These are phyloP conservation scores for Lithohypha guttulata DNA, from an alignment of 2,329 filamentous ascomycete species.

Conservation along the genomic window DNA sequence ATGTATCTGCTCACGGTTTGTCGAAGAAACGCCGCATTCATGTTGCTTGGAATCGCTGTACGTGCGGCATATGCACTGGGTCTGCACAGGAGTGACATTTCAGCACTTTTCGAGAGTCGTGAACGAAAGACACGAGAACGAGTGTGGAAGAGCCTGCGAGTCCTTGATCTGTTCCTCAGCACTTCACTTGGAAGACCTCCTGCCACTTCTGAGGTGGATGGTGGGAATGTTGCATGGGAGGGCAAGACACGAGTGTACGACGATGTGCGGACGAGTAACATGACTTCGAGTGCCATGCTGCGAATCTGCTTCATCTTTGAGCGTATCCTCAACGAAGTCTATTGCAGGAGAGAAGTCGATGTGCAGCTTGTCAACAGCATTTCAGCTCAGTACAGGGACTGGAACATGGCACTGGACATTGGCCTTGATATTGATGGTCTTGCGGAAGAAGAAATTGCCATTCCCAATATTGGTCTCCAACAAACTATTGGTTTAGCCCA, in stretches of 20 bases:
- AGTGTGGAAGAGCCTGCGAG: conserved; percentile 43
- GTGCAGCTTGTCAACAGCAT: conserved; percentile 32
- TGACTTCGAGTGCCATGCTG: conserved; percentile 37
- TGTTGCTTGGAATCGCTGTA: conserved; percentile 43
- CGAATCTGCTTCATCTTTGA: conserved; percentile 34
- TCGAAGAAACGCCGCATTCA: conserved; percentile 42
- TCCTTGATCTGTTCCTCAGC: conserved; percentile 43
- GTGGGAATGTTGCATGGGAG: conserved; percentile 21
- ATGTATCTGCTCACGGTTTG: conserved; percentile 43
- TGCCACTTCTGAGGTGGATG: conserved; percentile 42
- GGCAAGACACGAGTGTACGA: conserved; percentile 25
- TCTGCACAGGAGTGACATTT: conserved; percentile 42
- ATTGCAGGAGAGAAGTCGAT: conserved; percentile 34
- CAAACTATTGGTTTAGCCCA: conserved; percentile 38
- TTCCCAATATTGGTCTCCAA: conserved; percentile 23
- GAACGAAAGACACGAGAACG: conserved; percentile 36
- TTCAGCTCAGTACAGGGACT: conserved; percentile 33
- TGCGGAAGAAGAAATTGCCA: conserved; percentile 26
- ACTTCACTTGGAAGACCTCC: conserved; percentile 42
- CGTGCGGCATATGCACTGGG: conserved; percentile 43
- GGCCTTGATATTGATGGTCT: conserved; percentile 37
- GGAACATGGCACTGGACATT: conserved; percentile 33
- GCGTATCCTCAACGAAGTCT: conserved; percentile 33
- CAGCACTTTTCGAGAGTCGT: conserved; percentile 37
- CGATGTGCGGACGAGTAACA: conserved; percentile 30